phyloP scores from a whole-genome alignment of 1,139 yeast genomes.

The Candida sanyaensis region DNA sequence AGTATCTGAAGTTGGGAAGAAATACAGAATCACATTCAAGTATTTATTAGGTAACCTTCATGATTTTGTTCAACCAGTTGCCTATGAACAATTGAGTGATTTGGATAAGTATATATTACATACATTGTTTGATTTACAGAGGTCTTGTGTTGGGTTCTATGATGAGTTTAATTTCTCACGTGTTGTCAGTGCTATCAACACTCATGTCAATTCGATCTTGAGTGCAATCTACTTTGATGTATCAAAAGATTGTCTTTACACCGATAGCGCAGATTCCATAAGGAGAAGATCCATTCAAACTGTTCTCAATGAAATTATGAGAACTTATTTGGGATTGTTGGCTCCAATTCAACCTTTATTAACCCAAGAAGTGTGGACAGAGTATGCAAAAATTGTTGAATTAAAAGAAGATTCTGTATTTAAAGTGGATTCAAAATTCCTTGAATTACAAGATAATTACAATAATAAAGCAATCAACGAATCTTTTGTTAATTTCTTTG shows the following conservation, averaged over 20 bases:
- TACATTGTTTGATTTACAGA: slow-evolving; percentile 52
- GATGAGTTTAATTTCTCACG: slow-evolving; percentile 64
- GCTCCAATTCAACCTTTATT: slow-evolving; percentile 83
- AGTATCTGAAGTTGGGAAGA: slow-evolving; percentile 79
- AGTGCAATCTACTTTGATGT: slow-evolving; percentile 87
- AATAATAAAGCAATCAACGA: slow-evolving; percentile 30
- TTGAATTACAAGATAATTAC: slow-evolving; percentile 27
- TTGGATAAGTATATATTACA: slow-evolving; percentile 69
- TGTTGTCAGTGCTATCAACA: slow-evolving; percentile 62
- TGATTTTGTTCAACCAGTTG: slow-evolving; percentile 27
- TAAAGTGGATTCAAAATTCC: slow-evolving; percentile 39
- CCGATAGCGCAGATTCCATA: slow-evolving; percentile 51
- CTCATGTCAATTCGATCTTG: slow-evolving; percentile 72
- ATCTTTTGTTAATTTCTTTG: slow-evolving; percentile 45
- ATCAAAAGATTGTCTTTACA: slow-evolving; percentile 82
- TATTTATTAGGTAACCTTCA: slow-evolving; percentile 77
- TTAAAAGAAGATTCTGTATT: slow-evolving; percentile 51
- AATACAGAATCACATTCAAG: slow-evolving; percentile 78
- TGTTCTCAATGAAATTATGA: slow-evolving; percentile 63
- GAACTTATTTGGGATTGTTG: slow-evolving; percentile 62
- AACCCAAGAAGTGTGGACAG: slow-evolving; percentile 87
- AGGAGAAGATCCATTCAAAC: slow-evolving; percentile 72
- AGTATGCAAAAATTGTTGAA: slow-evolving; percentile 39
- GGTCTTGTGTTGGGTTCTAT: slow-evolving; percentile 46
- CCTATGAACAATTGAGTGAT: slow-evolving; percentile 44